Evolutionary conservation across 495 filamentous ascomycete genomes (phyloP).

Genomic region (Podospora conica): DNA sequence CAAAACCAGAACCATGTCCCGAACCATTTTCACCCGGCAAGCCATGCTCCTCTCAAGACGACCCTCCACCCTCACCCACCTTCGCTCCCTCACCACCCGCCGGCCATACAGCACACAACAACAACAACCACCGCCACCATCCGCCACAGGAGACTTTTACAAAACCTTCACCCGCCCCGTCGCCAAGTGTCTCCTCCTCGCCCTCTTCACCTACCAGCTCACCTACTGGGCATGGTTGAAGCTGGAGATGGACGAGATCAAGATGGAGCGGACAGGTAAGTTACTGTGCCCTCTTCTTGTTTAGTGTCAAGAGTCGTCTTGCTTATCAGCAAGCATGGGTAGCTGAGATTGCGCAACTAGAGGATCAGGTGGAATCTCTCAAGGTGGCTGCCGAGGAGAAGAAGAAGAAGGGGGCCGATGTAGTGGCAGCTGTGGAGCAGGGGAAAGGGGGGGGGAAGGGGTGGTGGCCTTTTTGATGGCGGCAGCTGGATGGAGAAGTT

Average conservation of each 20-base stretch:
- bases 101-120: background rate
- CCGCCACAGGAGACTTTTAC: slow-evolving; percentile 54
- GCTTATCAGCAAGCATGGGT: background rate
- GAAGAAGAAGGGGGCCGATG: background rate
- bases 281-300: background rate
- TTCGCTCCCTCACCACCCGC: background rate
- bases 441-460: background rate
- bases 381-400: slow-evolving; percentile 3
- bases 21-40: background rate
- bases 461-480: slow-evolving; percentile 10
- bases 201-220: slow-evolving; percentile 82
- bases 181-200: slow-evolving; percentile 76
- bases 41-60: background rate
- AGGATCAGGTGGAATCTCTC: background rate
- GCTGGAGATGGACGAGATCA: slow-evolving; percentile 72
- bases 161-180: slow-evolving; percentile 72
- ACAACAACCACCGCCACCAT: background rate
- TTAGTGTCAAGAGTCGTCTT: background rate
- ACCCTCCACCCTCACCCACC: background rate
- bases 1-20: background rate
- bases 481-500: background rate
- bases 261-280: slow-evolving; percentile 50
- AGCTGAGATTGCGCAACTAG: background rate
- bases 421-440: background rate
- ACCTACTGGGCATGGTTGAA: slow-evolving; percentile 80